A percentile compares a stretch with the other conserved stretches of the same genome.
Conservation (phyloP, 176 grass and related monocot species). For the Triticum timopheevii region DNA sequence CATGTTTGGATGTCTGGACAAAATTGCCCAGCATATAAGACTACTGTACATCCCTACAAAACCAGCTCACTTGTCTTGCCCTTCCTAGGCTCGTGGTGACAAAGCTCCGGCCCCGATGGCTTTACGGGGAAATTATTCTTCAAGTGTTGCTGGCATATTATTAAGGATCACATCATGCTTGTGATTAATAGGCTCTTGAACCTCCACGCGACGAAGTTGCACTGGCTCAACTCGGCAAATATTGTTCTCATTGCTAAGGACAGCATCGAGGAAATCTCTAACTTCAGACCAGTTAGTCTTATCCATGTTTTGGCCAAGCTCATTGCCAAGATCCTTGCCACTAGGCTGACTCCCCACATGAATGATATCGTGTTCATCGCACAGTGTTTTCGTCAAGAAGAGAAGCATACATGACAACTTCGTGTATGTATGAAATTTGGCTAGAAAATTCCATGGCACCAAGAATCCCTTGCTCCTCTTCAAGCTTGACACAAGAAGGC, state of each 20-base stretch:
- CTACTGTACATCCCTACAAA: not conserved
- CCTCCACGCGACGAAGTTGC: not conserved
- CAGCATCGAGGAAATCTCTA: too few species aligned
- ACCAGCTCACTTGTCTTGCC: not conserved
- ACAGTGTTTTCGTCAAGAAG: not conserved
- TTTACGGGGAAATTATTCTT: too few species aligned
- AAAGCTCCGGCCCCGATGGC: too few species aligned
- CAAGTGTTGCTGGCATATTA: not conserved
- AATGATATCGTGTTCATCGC: not conserved
- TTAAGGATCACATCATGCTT: not conserved
- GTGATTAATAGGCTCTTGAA: not conserved
- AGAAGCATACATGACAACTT: not conserved
- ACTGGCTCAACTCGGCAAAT: not conserved
- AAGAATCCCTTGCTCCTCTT: not conserved
- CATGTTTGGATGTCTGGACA: not conserved
- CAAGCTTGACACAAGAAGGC: not conserved
- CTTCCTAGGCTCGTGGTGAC: too few species aligned
- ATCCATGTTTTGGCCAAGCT: not conserved
- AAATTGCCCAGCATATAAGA: not conserved
- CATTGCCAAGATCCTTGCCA: not conserved
- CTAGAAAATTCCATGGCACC: not conserved
- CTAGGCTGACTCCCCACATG: not conserved
- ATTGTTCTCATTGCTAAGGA: not conserved
- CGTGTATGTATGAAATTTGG: not conserved
- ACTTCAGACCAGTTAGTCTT: not conserved